These are phyloP conservation scores for Populus deltoides DNA, from an alignment of 345 rosid species.

Conservation along the genomic window DNA sequence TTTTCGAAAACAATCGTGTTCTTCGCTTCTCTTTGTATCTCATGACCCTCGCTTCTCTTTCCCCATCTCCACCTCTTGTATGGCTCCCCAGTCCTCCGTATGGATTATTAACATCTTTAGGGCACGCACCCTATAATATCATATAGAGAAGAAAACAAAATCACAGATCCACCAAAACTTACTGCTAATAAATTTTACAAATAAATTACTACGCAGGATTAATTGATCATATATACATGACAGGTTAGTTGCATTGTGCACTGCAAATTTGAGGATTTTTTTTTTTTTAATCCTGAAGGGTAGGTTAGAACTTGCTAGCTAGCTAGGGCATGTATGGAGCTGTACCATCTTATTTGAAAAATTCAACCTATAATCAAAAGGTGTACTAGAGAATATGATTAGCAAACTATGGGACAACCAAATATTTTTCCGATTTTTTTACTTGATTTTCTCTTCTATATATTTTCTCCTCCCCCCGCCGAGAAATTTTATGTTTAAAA, in stretches of 20 bases:
- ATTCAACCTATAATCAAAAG: no score
- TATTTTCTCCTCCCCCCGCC: not conserved
- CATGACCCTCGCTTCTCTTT: slow-evolving; percentile 54
- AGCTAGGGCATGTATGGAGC: no score
- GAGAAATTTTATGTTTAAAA: not conserved
- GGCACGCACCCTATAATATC: slow-evolving; percentile 20
- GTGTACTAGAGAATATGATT: no score
- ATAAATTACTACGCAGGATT: not conserved
- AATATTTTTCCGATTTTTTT: no score
- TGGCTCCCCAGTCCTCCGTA: slow-evolving; percentile 14
- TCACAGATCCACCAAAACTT: no score
- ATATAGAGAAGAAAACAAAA: not conserved
- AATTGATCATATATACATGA: no score
- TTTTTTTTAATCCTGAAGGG: no score
- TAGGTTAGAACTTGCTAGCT: no score
- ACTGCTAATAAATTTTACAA: not conserved
- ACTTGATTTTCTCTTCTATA: not conserved
- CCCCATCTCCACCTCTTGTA: slow-evolving; percentile 29
- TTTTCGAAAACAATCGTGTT: slow-evolving; percentile 58
- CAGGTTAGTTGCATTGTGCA: not conserved
- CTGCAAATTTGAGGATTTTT: not conserved
- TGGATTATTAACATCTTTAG: slow-evolving; percentile 1
- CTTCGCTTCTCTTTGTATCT: slow-evolving; percentile 63
- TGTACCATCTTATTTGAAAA: no score
- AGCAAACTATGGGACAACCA: no score